Conservation (phyloP, 2,329 filamentous ascomycete genomes). For the Colletotrichum spaethianum region DNA sequence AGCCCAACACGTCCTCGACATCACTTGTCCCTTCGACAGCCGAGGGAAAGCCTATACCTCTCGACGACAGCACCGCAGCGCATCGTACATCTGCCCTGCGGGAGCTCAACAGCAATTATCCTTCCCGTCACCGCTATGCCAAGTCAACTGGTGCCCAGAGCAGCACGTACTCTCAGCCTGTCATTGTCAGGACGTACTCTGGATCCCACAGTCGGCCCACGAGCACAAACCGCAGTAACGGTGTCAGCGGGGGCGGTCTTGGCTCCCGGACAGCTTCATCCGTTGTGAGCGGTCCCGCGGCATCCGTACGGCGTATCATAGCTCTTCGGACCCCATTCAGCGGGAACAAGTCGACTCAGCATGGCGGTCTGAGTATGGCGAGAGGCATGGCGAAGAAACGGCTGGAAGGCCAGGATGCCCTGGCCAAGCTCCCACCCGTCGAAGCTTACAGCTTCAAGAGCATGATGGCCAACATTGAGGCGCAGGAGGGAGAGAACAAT, state of each 20-base stretch:
- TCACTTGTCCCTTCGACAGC: constrained; percentile 69
- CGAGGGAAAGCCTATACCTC: constrained; percentile 68
- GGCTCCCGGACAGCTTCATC: constrained; percentile 26
- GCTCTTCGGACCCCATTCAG: constrained; percentile 47
- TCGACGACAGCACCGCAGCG: constrained; percentile 69
- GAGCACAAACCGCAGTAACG: constrained; percentile 46
- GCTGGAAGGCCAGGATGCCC: constrained; percentile 45
- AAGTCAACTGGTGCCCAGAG: constrained; percentile 70
- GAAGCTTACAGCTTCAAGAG: constrained; percentile 77
- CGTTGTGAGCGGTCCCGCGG: constrained; percentile 37
- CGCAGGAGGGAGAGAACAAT: constrained; percentile 57
- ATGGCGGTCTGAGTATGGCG: constrained; percentile 61
- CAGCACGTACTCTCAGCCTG: constrained; percentile 75
- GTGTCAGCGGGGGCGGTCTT: constrained; percentile 17
- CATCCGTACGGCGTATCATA: constrained; percentile 44
- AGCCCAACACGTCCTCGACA: constrained; percentile 65
- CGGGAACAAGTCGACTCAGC: constrained; percentile 50
- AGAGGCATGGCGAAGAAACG: constrained; percentile 58
- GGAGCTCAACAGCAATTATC: constrained; percentile 71
- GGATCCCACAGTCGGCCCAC: constrained; percentile 56
- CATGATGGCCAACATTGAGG: constrained; percentile 71
- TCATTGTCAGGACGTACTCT: constrained; percentile 76
- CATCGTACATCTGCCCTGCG: constrained; percentile 73
- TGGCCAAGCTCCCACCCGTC: constrained; percentile 69
- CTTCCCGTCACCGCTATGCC: constrained; percentile 69